Base-by-base conservation (phyloP, 202 grass and related monocot genomes). In the Bolboschoenoplectus hybrid region DNA sequence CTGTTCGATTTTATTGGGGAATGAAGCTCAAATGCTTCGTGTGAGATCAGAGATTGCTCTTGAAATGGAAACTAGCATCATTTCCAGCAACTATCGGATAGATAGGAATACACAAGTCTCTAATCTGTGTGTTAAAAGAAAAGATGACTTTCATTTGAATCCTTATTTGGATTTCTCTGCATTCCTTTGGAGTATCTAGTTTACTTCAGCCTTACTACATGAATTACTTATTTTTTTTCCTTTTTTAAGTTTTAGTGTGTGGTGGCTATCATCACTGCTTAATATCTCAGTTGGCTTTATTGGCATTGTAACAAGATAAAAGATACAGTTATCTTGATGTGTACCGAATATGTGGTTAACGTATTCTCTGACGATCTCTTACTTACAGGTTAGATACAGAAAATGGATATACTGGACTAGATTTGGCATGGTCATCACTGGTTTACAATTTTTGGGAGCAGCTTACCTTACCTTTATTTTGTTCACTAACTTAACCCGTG, bases 371-470 rank as follows among this genome's bases (percentile, higher is more conserved):
- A 80, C 73, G 35, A 80, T 78, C 76, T 70, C 84, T 87, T 67
- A 83, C 85, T 74, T 89, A 69, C 86, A 98, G 96, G 84, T 98
- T 87, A 95, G 90, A 84, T 98, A 98, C 83, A 98, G 88, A 90
- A 66, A 86, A 70, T 98, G 93, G 96, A 89, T 98, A 49, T 98
- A 91, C 87, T 98, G 96, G 93, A 94, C 93, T 67, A 92, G 96
- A 95, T 94, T 95, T 64, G 93, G 93, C 40, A 90, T 95, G 91
- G 82, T 69, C 9, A 88, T 98, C 64, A 92, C 93, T 88, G 96
- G 83, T 41, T 83, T 98, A 70, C 96, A 98, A 80, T 91, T 94
- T 77, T 45, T 94, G 73, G 93, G 84, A 9, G 93, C 91, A 62
- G 82, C 84, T 81, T 98, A 94, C 88, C 86, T 98, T 81, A 91